Evolutionary conservation across 371 early-diverging fungal genomes (phyloP).

Genomic region (Apophysomyces variabilis): DNA sequence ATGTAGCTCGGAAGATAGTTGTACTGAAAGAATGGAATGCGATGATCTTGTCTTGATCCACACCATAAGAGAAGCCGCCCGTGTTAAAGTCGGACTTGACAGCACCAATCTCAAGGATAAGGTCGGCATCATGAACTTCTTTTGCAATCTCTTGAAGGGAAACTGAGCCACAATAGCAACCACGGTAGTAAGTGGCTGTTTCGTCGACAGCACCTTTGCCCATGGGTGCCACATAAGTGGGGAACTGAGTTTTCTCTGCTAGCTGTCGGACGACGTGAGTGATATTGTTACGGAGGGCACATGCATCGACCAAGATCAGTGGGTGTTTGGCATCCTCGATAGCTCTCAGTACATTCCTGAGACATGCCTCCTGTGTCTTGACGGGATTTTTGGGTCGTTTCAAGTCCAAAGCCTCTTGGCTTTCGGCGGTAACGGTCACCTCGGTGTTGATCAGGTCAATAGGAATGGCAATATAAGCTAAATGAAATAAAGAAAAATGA

Average conservation of each 20-base stretch:
- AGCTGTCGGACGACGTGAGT: conserved; percentile 34
- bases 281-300: conserved; percentile 40
- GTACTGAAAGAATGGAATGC: conserved; percentile 42
- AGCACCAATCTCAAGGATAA: conserved; percentile 50
- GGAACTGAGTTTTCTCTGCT: conserved; percentile 40
- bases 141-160: conserved; percentile 30
- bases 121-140: conserved; percentile 43
- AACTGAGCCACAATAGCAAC: conserved; percentile 42
- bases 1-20: conserved; percentile 39
- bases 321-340: conserved; percentile 41
- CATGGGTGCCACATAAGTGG: conserved; percentile 49
- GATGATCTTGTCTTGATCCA: conserved; percentile 38
- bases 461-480: conserved; percentile 54
- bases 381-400: conserved; percentile 25
- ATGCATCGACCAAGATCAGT: conserved; percentile 52
- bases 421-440: conserved; percentile 25
- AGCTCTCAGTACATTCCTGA: conserved; percentile 27
- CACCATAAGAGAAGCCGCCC: conserved; percentile 45
- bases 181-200: conserved; percentile 35
- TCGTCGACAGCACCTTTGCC: conserved; percentile 52
- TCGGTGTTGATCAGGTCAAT: conserved; percentile 42
- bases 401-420: conserved; percentile 22
- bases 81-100: conserved; percentile 59
- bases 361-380: conserved; percentile 28
- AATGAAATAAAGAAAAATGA: conserved; percentile 31